Evolutionary conservation across 495 filamentous ascomycete genomes (phyloP), one percentile per base, ranked within the genome.

Genomic region (Aspergillus mulundensis): DNA sequence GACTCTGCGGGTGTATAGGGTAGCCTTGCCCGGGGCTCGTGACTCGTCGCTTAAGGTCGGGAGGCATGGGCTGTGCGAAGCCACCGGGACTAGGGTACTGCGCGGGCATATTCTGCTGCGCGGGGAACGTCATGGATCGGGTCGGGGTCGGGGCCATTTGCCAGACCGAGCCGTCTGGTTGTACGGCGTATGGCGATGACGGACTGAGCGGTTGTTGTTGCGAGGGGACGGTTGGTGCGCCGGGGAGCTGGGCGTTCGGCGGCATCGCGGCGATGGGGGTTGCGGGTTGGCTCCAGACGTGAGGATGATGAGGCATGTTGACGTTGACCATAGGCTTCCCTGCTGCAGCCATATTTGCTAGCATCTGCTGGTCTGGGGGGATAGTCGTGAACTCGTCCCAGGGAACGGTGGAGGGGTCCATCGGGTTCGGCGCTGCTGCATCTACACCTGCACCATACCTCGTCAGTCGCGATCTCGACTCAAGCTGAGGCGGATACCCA

Each of bases 361-460:
- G 42, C 50, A 74, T 57, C 38, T 73, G 71, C 8, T 66, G 70
- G 50, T 76, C 73, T n/a, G 66, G 59, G 7, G 68, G 59, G 43
- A 76, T 71, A 8, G 73, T 71, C 28, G 73, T 73, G 50, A 68
- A 76, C 46, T 76, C 73, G 42, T 77, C 68, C 73, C 70, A 75
- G 8, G 67, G 57, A 0, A 72, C 65, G 39, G 67, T 63, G 39
- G 67, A 66, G 5, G 66, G 57, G 28, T 77, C 72, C 58, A 76
- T 66, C n/a, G 68, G 53, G 12, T 36, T 36, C 8, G 32, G 32
- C 21, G 61, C 56, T 32, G 63, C 57, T 24, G 72, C 57, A 7
- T 66, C 51, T 53, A 70, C 41, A 19, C 34, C 19, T 32, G 20
- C 2, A 2, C 32, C 32, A 10, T 36, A 36, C 5, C 32, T 34